Evolutionary conservation across 192 early-diverging fungal species (phyloP).

Genomic region (Pecoramyces ruminantium): DNA sequence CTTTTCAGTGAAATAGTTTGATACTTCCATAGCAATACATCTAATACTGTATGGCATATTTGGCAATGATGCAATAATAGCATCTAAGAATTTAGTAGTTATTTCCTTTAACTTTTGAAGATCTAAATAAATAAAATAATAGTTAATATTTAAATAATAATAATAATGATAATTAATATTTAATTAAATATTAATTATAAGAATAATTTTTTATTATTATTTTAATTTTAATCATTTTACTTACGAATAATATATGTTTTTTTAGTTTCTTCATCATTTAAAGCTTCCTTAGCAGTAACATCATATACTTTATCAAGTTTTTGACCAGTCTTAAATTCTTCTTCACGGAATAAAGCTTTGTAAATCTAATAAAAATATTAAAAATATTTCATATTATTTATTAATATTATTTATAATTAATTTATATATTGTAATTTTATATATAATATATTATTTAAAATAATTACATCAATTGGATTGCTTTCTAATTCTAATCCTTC

Average conservation of each 20-base stretch:
- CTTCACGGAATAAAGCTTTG: slow-evolving; percentile 66
- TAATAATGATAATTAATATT: slow-evolving; percentile 24
- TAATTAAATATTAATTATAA: neutral
- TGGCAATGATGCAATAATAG: slow-evolving; percentile 61
- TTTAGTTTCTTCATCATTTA: slow-evolving; percentile 56
- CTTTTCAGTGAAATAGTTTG: slow-evolving; percentile 52
- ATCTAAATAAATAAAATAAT: slow-evolving; percentile 27
- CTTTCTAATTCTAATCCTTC: slow-evolving; percentile 72
- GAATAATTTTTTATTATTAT: neutral
- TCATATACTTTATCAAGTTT: slow-evolving; percentile 57
- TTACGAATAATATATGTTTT: slow-evolving; percentile 17
- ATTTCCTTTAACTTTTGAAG: slow-evolving; percentile 59
- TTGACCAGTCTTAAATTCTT: slow-evolving; percentile 75
- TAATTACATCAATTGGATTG: slow-evolving; percentile 35
- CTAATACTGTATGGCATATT: slow-evolving; percentile 92
- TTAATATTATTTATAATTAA: slow-evolving; percentile 2
- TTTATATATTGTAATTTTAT: neutral
- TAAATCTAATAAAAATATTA: slow-evolving; percentile 41
- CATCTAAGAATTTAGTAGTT: slow-evolving; percentile 67
- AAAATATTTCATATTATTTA: neutral
- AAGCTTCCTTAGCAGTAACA: slow-evolving; percentile 59
- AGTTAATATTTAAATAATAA: too few species aligned
- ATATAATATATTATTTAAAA: neutral
- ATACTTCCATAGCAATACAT: slow-evolving; percentile 79
- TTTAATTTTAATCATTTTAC: neutral